Evolutionary conservation across 176 grass and related monocot species (phyloP), one percentile per base, ranked within the genome.

Genomic region (Canna indica): DNA sequence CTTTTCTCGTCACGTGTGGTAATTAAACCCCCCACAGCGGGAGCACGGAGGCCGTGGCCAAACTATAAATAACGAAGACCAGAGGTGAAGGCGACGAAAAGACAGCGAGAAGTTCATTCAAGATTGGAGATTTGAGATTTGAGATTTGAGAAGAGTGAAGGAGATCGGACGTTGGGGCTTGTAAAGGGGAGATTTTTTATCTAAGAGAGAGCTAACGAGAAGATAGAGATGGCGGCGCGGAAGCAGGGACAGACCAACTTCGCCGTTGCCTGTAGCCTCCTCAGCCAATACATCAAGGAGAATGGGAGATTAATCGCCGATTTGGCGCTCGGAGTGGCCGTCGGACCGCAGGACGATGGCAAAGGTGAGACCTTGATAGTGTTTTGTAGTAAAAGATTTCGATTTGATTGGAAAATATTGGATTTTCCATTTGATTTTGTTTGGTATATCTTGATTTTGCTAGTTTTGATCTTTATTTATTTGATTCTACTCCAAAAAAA

Each of bases 311-410:
- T n/a, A n/a, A 15, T 60, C 24, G 71, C 71, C 52, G 36, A 59
- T 27, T 44, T 73, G 14, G 52, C 54, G 27, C 24, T 73, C 25
- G 53, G 36, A 11, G 36, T 59, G 5, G 35, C 22, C 13, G 20
- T 31, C 71, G 58, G 75, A 36, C 16, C 64, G 1, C 25, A 69
- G 18, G 72, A 80, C 18, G 79, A 30, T 56, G 28, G 67, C 16
- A 87, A 88, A 88, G 90, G 79, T 83, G 67, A 36, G 54, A 57
- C 0, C 7, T 46, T 73, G 56, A 46, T 27, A 8, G 12, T 7
- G 26, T 47, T 20, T 36, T 33, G 38, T 17, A 26, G n/a, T 35
- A 11, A 6, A 5, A 22, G 32, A 17, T 59, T 7, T 39, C 33
- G 4, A 47, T 18, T 2, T 39, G 50, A 57, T 75, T 76, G 13